Evolutionary conservation across 176 grass and related monocot genomes (phyloP), one percentile per base, ranked within the genome.

Genomic region (Olyra latifolia): DNA sequence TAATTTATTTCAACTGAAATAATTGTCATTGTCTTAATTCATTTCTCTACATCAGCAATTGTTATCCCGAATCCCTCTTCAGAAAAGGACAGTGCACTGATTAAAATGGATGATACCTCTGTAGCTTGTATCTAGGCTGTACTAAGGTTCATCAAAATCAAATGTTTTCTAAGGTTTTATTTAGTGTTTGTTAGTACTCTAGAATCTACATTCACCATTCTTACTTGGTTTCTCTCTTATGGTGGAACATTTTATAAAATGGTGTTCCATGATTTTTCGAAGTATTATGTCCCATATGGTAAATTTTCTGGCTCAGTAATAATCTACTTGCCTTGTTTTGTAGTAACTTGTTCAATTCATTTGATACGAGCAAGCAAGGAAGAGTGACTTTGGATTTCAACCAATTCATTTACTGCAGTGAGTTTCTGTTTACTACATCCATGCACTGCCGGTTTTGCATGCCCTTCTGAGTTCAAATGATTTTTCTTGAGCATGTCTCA

Each of bases 331-430:
- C 28, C 28, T 69, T 42, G 12, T 62, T 50, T 67, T 90, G 49
- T 49, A 97, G 93, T 10, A 97, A 93, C 59, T 73, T 93, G 79
- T 97, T 91, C 76, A 87, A 84, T 82, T 93, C 93, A 24, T 97
- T 97, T 12, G 90, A 93, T 72, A 91, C 85, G 81, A 85, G 64
- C 44, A 91, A 97, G 78, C 90, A 91, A 84, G 93, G 90, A 81
- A 86, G 91, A 87, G 88, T 97, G 43, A 91, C 83, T 23, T 52
- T 97, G 61, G 93, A 97, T 89, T 97, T 97, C 76, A 93, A 97
- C 72, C 90, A 97, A 71, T 97, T 97, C 44, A 47, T 97, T 45
- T 97, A 93, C 78, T 97, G 93, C 61, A 87, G 93, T 93, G 75
- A 93, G 93, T 97, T 64, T 50, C 55, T 62, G 15, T 58, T 80